Conservation (phyloP, 2,329 filamentous ascomycete genomes). For the Lachnellula arida region DNA sequence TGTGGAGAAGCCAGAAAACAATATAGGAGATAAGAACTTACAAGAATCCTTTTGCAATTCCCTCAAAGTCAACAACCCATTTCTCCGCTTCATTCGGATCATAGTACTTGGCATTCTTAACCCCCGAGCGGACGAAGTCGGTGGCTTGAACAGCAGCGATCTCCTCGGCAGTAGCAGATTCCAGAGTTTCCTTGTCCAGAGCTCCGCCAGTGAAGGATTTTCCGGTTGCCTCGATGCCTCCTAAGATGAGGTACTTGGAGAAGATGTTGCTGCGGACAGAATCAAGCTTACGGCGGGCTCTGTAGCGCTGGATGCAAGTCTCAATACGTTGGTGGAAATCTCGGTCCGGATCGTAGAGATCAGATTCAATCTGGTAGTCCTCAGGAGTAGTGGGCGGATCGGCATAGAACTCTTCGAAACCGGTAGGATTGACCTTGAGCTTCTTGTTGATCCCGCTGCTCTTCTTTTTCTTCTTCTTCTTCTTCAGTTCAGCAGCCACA, state of each 20-base stretch:
- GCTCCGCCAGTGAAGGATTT: slow-evolving; percentile 60
- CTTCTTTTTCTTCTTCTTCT: slow-evolving; percentile 40
- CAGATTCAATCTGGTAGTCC: slow-evolving; percentile 61
- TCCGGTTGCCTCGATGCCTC: slow-evolving; percentile 63
- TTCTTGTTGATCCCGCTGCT: slow-evolving; percentile 35
- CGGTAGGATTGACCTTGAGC: slow-evolving; percentile 42
- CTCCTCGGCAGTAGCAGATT: slow-evolving; percentile 57
- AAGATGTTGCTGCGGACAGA: slow-evolving; percentile 60
- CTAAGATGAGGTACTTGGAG: slow-evolving; percentile 74
- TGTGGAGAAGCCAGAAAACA: no score
- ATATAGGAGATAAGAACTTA: slow-evolving; percentile 45
- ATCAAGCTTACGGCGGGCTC: slow-evolving; percentile 69
- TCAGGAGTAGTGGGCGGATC: slow-evolving; percentile 72
- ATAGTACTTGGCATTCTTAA: slow-evolving; percentile 43
- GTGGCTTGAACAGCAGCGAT: slow-evolving; percentile 60
- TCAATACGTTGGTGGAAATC: slow-evolving; percentile 69
- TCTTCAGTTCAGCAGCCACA: slow-evolving; percentile 1
- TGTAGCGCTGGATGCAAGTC: slow-evolving; percentile 77
- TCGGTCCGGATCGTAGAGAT: slow-evolving; percentile 58
- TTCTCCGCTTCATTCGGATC: slow-evolving; percentile 44
- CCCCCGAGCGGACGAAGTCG: slow-evolving; percentile 49
- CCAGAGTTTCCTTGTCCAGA: slow-evolving; percentile 55
- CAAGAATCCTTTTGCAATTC: slow-evolving; percentile 74
- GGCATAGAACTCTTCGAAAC: slow-evolving; percentile 75
- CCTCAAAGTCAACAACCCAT: slow-evolving; percentile 78